Conservation (phyloP, 345 rosid genomes). For the Populus euphratica region DNA sequence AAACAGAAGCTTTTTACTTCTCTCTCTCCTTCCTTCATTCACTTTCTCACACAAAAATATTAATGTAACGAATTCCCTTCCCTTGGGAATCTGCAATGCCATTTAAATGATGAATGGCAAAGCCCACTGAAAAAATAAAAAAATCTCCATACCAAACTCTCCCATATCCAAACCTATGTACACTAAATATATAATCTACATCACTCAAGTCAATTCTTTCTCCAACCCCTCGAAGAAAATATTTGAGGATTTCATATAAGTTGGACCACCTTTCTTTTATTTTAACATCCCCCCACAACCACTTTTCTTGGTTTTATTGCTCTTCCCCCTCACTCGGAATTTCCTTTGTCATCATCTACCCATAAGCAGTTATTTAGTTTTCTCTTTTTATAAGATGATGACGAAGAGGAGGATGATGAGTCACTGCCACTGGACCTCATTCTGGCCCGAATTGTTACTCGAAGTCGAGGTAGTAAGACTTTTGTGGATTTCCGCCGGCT, state of each 20-base stretch:
- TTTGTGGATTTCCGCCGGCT: constrained; percentile 45
- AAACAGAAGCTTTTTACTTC: constrained; percentile 10
- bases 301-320: constrained; percentile 2
- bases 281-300: not conserved
- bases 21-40: constrained; percentile 13
- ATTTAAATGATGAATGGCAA: constrained; percentile 37
- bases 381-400: constrained; percentile 58
- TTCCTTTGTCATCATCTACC: constrained; percentile 67
- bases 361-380: constrained; percentile 58
- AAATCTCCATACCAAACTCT: constrained; percentile 39
- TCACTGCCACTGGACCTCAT: constrained; percentile 46
- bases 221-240: constrained; percentile 38
- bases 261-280: constrained; percentile 23
- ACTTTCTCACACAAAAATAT: constrained; percentile 31
- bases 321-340: constrained; percentile 36
- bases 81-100: constrained; percentile 94
- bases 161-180: constrained; percentile 20
- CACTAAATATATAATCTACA: constrained; percentile 28
- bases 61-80: constrained; percentile 32
- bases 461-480: constrained; percentile 51
- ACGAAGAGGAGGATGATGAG: constrained; percentile 54
- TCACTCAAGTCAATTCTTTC: constrained; percentile 39
- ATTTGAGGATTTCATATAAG: constrained; percentile 41
- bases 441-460: constrained; percentile 60
- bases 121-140: constrained; percentile 46